Percentiles rank a stretch among this genome's conserved stretches.
Evolutionary conservation across 2,329 filamentous ascomycete species (phyloP).

Genomic region (Cercospora beticola): DNA sequence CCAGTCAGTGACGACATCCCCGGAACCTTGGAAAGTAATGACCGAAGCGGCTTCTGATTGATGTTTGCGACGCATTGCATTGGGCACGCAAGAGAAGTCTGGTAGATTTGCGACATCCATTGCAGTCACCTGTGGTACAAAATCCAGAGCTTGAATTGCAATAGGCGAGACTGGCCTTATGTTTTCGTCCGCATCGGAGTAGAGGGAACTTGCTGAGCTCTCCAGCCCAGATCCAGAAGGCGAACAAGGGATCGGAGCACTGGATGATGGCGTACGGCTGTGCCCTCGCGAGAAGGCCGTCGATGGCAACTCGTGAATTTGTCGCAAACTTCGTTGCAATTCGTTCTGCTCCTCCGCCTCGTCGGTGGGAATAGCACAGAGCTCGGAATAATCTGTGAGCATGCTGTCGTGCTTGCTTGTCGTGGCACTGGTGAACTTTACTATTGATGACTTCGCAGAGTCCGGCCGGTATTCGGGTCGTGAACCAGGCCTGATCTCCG

Average conservation of each 20-base stretch:
- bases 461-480: constrained; percentile 4
- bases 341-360: constrained; percentile 3
- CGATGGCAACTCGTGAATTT: constrained; percentile 10
- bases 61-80: background rate
- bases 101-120: constrained; percentile 8
- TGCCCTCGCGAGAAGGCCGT: background rate
- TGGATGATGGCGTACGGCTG: constrained; percentile 8
- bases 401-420: constrained; percentile 10
- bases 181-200: background rate
- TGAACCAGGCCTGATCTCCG: background rate
- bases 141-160: background rate
- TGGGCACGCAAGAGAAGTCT: constrained; percentile 5
- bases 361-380: constrained; percentile 3
- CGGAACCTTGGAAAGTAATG: background rate
- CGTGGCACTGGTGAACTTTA: background rate
- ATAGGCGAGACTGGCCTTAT: constrained; percentile 9
- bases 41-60: background rate
- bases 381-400: constrained; percentile 10
- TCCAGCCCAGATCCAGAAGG: background rate
- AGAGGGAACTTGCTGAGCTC: background rate
- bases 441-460: constrained; percentile 1
- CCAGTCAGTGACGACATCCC: constrained; percentile 5
- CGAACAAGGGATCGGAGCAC: constrained; percentile 6
- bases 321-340: background rate
- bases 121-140: constrained; percentile 3